Evolutionary conservation across 345 rosid genomes (phyloP).

Genomic region (Murraya paniculata): DNA sequence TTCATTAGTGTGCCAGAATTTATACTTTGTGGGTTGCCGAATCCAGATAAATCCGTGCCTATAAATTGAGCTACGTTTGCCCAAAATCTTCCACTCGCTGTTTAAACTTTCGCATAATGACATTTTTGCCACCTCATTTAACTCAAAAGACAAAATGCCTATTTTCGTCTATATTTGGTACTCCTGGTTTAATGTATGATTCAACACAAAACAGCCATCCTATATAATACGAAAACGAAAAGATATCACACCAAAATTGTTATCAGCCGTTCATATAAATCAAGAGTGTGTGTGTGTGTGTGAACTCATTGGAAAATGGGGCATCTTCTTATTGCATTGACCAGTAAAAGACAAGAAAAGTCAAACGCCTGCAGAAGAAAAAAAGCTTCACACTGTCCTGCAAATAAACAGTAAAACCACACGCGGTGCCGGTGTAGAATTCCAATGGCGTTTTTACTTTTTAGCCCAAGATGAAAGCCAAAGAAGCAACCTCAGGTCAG

Average conservation of each 20-base stretch:
- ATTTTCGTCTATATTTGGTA: no score
- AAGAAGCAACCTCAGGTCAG: conserved; percentile 25
- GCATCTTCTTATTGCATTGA: neutral
- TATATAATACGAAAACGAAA: no score
- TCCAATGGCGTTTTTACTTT: conserved; percentile 8
- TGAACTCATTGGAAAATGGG: neutral
- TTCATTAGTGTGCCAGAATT: neutral
- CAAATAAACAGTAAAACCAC: conserved; percentile 14
- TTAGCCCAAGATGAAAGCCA: neutral
- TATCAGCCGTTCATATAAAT: no score
- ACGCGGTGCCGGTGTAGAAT: conserved; percentile 16
- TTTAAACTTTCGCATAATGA: neutral
- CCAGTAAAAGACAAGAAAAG: neutral
- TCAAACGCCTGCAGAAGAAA: neutral
- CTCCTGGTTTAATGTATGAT: no score
- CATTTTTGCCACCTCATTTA: neutral
- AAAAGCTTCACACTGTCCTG: neutral
- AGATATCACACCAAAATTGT: no score
- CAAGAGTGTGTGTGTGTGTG: no score
- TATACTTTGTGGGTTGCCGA: no score
- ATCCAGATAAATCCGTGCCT: neutral
- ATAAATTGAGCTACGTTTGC: neutral
- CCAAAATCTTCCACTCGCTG: neutral
- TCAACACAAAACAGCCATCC: no score
- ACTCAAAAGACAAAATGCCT: no score